A percentile compares a stretch with the other conserved stretches of the same genome.
phyloP scores from a whole-genome alignment of 352 stramenopile species.

The Phytophthora idaei region DNA sequence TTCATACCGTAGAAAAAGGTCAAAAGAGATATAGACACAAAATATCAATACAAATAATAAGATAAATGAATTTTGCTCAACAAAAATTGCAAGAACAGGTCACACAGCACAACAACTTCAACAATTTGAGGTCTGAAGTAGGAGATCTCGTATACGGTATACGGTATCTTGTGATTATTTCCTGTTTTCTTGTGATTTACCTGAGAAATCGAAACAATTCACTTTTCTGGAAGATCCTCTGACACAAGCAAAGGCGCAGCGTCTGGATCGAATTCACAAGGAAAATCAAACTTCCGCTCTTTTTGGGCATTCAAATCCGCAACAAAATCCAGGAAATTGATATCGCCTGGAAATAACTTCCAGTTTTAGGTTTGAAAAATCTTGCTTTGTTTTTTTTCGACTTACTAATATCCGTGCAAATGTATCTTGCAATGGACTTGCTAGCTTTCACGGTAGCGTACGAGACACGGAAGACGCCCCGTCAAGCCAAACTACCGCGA shows the following conservation, averaged over 20 bases:
- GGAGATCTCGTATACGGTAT: too few species aligned
- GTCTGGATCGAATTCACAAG: background rate
- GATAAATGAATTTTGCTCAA: too few species aligned
- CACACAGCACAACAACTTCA: too few species aligned
- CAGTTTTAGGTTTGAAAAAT: slow-evolving; percentile 13
- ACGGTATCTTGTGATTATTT: slow-evolving; percentile 35
- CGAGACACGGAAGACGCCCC: too few species aligned
- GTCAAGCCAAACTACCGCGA: too few species aligned
- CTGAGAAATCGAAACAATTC: slow-evolving; percentile 43
- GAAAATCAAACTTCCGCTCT: slow-evolving; percentile 14
- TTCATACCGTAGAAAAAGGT: too few species aligned
- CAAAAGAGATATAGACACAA: too few species aligned
- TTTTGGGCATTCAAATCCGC: slow-evolving; percentile 15
- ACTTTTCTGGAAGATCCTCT: slow-evolving; percentile 57
- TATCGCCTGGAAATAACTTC: slow-evolving; percentile 12
- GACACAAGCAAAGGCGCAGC: slow-evolving; percentile 26
- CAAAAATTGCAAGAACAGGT: too few species aligned
- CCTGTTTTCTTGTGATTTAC: slow-evolving; percentile 50
- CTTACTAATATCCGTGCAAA: slow-evolving; percentile 39
- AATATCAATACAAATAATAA: too few species aligned
- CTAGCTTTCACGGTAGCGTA: background rate
- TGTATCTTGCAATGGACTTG: slow-evolving; percentile 32
- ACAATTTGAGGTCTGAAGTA: too few species aligned
- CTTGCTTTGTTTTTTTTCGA: slow-evolving; percentile 38
- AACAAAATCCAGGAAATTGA: slow-evolving; percentile 30